Evolutionary conservation across 257 asterid species (phyloP), one percentile per base, ranked within the genome.

Genomic region (Linaria vulgaris): DNA sequence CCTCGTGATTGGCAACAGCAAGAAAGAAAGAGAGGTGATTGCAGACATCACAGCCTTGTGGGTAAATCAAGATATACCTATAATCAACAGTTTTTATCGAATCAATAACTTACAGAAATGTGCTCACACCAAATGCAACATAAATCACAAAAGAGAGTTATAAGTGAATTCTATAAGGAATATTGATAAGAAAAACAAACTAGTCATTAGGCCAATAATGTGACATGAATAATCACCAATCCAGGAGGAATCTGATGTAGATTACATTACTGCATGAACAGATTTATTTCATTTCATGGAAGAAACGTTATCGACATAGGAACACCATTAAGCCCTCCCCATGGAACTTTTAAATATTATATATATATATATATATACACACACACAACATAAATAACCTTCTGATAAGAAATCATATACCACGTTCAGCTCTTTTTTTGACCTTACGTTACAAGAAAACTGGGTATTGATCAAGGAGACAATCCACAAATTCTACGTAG

Each of bases 31-130:
- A 91, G 59, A 88, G 90, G 77, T 91, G 96, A 78, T 91, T 88
- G 86, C 90, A 78, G 61, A 86, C 96, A 74, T 91, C 98, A 56
- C 96, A 91, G 64, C 98, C 98, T 76, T 86, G 96, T 12, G 98
- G 96, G 76, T 86, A 91, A 64, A 91, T 82, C 79, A 91, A 78
- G 66, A 91, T 88, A 70, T 88, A 91, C 98, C 98, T 91, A 78
- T 63, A 70, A 81, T 38, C 64, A 67, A 79, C 43, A 63, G 66
- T 23, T 65, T 66, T 13, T 57, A 69, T 66, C 69, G 46, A 0
- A 66, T 63, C 59, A 66, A 61, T 53, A 5, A 9, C 44, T 27
- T 41, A 31, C 38, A 72, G 61, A 24, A 55, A 17, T 31, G 30
- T 30, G 23, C 47, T 16, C 9, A n/a, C 17, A n/a, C 17, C 49